These are phyloP conservation scores for Pugionium dolabratum DNA, from an alignment of 345 rosid genomes.

Conservation along the genomic window DNA sequence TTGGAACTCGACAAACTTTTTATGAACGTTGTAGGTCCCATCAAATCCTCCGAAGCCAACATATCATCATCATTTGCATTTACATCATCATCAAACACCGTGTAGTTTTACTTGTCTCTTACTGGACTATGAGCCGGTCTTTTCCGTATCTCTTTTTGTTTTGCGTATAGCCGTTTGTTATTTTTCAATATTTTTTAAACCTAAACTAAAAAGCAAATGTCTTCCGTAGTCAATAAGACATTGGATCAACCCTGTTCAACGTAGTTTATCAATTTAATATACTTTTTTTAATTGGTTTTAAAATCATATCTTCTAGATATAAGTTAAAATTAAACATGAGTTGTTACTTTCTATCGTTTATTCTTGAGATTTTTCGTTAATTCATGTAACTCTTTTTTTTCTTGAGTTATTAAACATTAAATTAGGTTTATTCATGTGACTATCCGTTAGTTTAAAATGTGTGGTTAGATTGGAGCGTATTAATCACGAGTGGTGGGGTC, in stretches of 20 bases:
- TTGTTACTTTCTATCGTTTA: too few species aligned
- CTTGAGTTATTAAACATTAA: constrained; percentile 8
- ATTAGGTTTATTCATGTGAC: constrained; percentile 12
- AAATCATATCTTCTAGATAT: too few species aligned
- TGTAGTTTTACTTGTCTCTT: constrained; percentile 25
- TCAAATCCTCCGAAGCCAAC: constrained; percentile 76
- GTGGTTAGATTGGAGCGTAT: constrained; percentile 21
- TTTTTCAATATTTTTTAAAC: neutral
- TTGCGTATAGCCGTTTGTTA: constrained; percentile 23
- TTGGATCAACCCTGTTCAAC: too few species aligned
- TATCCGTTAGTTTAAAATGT: constrained; percentile 1
- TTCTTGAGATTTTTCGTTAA: too few species aligned
- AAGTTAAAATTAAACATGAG: too few species aligned
- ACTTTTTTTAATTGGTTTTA: too few species aligned
- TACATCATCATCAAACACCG: constrained; percentile 32
- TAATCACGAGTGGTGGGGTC: constrained; percentile 26
- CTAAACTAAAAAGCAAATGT: too few species aligned
- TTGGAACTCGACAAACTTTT: constrained; percentile 47
- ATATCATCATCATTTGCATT: constrained; percentile 54
- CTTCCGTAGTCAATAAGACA: too few species aligned
- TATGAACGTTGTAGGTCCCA: constrained; percentile 48
- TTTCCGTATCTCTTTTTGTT: neutral
- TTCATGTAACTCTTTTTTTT: too few species aligned
- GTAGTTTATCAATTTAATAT: too few species aligned
- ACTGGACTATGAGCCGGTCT: constrained; percentile 33